Evolutionary conservation across 176 grass and related monocot genomes (phyloP), one percentile per base, ranked within the genome.

Genomic region (Dactylis glomerata): DNA sequence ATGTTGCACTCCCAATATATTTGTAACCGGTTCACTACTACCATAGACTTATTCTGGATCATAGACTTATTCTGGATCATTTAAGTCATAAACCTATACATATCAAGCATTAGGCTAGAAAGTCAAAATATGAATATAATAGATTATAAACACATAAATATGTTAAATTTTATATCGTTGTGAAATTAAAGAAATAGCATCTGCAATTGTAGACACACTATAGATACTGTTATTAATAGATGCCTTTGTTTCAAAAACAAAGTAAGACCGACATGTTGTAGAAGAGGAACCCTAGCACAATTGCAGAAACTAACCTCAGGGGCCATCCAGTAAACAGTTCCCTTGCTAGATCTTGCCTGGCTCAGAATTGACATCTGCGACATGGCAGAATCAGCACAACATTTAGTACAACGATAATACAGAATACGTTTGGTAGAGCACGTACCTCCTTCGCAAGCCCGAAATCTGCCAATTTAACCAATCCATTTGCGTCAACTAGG

Each of bases 291-390:
- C 16, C 23, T 27, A 67, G 1, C 32, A 34, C 51, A 79, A 82
- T 16, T 59, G 52, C 71, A 79, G 17, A 52, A 12, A 62, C 84
- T 93, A 81, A 98, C 96, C 91, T 98, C 96, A 38, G 96, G 96
- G 23, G 96, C 93, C 96, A 98, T 98, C 96, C 96, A 98, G 80
- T 87, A 90, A 44, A 95, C 81, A 92, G 86, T 98, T 86, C 96
- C 96, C 87, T 95, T 98, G 86, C 89, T 92, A 67, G 96, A 98
- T 83, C 82, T 95, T 71, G 89, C 82, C 47, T 89, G 85, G 52
- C 84, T 92, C 85, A 92, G 85, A 84, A 90, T 87, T 45, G 91
- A 91, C 54, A 82, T 92, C 96, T 98, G 79, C 52, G 34, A 86
- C 45, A 58, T 59, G 79, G 65, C 20, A 81, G 34, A 57, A 50